Conservation (phyloP, 345 rosid species). For the Hirschfeldia incana region DNA sequence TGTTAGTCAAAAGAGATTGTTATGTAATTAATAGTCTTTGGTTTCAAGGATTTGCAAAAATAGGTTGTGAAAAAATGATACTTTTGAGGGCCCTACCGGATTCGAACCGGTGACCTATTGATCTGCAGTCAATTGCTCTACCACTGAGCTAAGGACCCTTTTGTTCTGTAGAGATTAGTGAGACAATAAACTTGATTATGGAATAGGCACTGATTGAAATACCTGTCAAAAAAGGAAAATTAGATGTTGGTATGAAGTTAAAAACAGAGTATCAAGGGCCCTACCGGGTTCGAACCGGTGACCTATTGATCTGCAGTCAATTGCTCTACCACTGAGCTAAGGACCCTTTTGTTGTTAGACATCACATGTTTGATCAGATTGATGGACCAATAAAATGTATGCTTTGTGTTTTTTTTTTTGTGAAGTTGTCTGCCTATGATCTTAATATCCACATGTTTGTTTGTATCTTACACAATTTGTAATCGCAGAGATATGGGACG, state of each 20-base stretch:
- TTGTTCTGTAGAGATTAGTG: background rate
- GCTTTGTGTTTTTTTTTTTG: background rate
- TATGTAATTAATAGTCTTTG: background rate
- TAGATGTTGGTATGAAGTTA: background rate
- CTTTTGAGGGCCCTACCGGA: conserved; percentile 31
- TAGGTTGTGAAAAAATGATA: background rate
- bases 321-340: conserved; percentile 90
- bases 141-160: conserved; percentile 73
- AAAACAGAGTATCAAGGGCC: conserved; percentile 7
- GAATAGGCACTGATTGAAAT: background rate
- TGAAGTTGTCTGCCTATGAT: background rate
- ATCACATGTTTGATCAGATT: background rate
- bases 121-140: conserved; percentile 82
- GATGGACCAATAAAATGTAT: background rate
- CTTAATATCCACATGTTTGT: conserved; percentile 4
- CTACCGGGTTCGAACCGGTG: conserved; percentile 54
- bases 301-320: conserved; percentile 88
- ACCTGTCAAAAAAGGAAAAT: background rate
- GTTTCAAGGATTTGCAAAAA: background rate
- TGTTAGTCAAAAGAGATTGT: background rate
- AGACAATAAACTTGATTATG: background rate
- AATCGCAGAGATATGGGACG: conserved; percentile 85
- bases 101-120: conserved; percentile 63
- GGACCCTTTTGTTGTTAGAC: conserved; percentile 42
- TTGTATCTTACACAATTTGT: background rate